Conservation (phyloP, 352 stramenopile genomes). For the Phytophthora fragariaefolia region DNA sequence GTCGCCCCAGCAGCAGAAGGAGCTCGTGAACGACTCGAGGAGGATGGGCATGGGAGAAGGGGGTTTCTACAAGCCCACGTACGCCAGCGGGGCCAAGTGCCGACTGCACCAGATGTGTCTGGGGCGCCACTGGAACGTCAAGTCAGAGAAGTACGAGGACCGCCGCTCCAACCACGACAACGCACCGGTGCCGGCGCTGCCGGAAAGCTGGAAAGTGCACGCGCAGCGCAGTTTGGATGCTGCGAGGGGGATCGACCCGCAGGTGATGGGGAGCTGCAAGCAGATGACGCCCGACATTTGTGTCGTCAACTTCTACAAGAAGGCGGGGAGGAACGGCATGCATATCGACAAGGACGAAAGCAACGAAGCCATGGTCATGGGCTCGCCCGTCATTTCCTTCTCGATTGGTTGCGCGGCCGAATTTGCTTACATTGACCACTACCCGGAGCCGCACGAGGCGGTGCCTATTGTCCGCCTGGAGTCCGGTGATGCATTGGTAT, state of each 20-base stretch:
- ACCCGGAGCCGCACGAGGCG: conserved; percentile 52
- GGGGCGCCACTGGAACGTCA: conserved; percentile 73
- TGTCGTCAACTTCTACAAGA: conserved; percentile 83
- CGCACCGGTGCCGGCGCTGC: conserved; percentile 42
- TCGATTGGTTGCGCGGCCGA: conserved; percentile 70
- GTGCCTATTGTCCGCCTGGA: conserved; percentile 70
- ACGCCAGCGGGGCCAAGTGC: conserved; percentile 74
- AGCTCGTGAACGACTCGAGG: conserved; percentile 59
- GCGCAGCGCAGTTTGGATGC: conserved; percentile 46
- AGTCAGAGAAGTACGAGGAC: conserved; percentile 71
- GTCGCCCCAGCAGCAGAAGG: conserved; percentile 54
- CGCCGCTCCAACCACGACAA: conserved; percentile 64
- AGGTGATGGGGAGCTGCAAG: conserved; percentile 56
- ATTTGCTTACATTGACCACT: conserved; percentile 76
- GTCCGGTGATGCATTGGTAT: conserved; percentile 77
- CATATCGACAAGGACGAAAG: conserved; percentile 82
- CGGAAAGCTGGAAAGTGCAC: conserved; percentile 40
- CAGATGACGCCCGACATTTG: conserved; percentile 65
- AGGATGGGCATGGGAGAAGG: conserved; percentile 49
- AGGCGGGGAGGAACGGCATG: conserved; percentile 74
- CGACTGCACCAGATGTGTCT: conserved; percentile 80
- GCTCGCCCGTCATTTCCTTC: conserved; percentile 75
- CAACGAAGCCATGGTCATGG: conserved; percentile 58
- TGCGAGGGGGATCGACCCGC: conserved; percentile 42
- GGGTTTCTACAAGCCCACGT: conserved; percentile 74